phyloP scores from a whole-genome alignment of 2,329 filamentous ascomycete genomes.

The Atkinsonella hypoxylon region DNA sequence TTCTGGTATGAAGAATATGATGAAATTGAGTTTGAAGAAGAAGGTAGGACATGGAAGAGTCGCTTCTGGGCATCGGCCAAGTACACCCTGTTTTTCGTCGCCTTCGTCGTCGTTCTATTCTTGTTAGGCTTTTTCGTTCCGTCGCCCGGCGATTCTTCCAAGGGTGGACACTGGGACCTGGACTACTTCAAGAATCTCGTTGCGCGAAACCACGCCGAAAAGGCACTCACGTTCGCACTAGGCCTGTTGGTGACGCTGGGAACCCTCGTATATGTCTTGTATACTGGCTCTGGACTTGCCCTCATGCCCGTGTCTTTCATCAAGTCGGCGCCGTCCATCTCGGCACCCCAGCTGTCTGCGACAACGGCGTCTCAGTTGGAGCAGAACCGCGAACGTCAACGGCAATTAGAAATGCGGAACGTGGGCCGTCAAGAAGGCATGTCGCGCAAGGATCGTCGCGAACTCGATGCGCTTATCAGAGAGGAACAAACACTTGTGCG shows the following conservation, averaged over 20 bases:
- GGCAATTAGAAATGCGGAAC: slow-evolving; percentile 79
- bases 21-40: slow-evolving; percentile 77
- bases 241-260: slow-evolving; percentile 83
- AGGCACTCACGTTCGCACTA: slow-evolving; percentile 79
- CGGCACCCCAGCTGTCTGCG: slow-evolving; percentile 64
- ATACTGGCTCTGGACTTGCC: slow-evolving; percentile 80
- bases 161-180: slow-evolving; percentile 57
- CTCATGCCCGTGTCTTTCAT: slow-evolving; percentile 83
- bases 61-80: slow-evolving; percentile 77
- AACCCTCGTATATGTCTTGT: slow-evolving; percentile 74
- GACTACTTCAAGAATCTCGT: slow-evolving; percentile 86
- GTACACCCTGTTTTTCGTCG: slow-evolving; percentile 78
- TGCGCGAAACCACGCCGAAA: slow-evolving; percentile 71
- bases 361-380: slow-evolving; percentile 72
- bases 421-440: slow-evolving; percentile 63
- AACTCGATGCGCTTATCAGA: slow-evolving; percentile 74
- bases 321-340: slow-evolving; percentile 80
- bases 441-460: slow-evolving; percentile 73
- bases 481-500: slow-evolving; percentile 89
- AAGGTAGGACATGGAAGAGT: slow-evolving; percentile 56
- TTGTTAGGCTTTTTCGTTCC: slow-evolving; percentile 91
- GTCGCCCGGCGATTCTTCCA: slow-evolving; percentile 53
- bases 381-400: slow-evolving; percentile 80
- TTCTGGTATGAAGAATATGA: slow-evolving; percentile 98
- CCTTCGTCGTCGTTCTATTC: slow-evolving; percentile 72